Conservation (phyloP, 805 yeast species). For the Barnettozyma populi region DNA sequence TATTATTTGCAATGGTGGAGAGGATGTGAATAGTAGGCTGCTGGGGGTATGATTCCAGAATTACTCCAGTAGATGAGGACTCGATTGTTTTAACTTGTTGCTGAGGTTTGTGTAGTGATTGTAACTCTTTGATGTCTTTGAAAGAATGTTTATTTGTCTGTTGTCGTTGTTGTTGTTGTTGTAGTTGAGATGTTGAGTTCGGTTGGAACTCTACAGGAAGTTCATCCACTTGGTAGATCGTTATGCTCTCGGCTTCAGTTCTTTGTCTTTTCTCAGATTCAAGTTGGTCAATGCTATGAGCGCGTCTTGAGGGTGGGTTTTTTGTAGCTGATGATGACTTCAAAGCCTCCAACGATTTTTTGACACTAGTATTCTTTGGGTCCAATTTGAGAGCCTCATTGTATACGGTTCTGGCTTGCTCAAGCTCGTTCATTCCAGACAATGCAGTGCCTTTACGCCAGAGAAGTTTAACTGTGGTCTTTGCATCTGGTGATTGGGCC, state of each 20-base stretch:
- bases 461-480: slow-evolving; percentile 40
- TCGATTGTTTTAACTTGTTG: neutral
- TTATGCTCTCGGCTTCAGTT: slow-evolving; percentile 21
- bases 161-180: neutral
- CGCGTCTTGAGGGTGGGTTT: slow-evolving; percentile 31
- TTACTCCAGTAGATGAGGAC: neutral
- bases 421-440: slow-evolving; percentile 24
- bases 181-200: neutral
- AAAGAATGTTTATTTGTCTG: slow-evolving; percentile 24
- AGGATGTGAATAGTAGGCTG: slow-evolving; percentile 22
- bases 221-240: slow-evolving; percentile 36
- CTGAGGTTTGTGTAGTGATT: neutral
- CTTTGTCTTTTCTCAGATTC: slow-evolving; percentile 30
- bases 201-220: slow-evolving; percentile 35
- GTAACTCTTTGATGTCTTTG: slow-evolving; percentile 66
- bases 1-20: slow-evolving; percentile 36
- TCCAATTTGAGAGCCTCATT: slow-evolving; percentile 37
- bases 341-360: slow-evolving; percentile 30
- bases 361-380: slow-evolving; percentile 34
- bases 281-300: slow-evolving; percentile 42
- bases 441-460: slow-evolving; percentile 46
- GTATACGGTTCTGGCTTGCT: slow-evolving; percentile 28
- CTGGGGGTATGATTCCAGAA: neutral
- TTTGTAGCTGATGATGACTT: neutral
- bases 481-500: slow-evolving; percentile 21